Conservation (phyloP, 768 basidiomycete species). For the Ramaria sp. region DNA sequence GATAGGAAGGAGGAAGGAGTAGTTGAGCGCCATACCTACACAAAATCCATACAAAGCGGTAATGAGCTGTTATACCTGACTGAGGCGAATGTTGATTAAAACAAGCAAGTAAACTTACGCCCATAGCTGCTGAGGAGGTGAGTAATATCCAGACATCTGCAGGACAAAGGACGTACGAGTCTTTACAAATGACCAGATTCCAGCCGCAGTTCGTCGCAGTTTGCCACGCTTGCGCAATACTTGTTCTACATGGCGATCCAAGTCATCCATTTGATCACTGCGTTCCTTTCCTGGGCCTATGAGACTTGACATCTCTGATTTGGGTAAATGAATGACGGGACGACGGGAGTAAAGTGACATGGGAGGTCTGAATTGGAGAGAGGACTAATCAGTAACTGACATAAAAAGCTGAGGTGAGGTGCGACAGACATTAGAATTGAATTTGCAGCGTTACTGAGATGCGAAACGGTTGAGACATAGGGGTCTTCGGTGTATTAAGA, state of each 20-base stretch:
- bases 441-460: conserved; percentile 71
- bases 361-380: conserved; percentile 40
- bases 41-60: conserved; percentile 70
- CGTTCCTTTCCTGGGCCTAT: conserved; percentile 20
- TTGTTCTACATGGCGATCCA: conserved; percentile 74
- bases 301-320: conserved; percentile 12
- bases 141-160: background rate
- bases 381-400: conserved; percentile 1
- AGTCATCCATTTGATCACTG: conserved; percentile 30
- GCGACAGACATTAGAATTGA: conserved; percentile 52
- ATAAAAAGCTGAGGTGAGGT: background rate
- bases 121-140: conserved; percentile 38
- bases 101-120: conserved; percentile 31
- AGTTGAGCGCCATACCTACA: conserved; percentile 36
- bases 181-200: conserved; percentile 75
- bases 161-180: conserved; percentile 43
- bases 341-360: conserved; percentile 58
- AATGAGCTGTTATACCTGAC: conserved; percentile 31
- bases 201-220: conserved; percentile 43
- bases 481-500: conserved; percentile 35
- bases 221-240: conserved; percentile 53
- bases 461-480: conserved; percentile 63
- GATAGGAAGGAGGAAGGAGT: background rate
- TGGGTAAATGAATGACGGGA: conserved; percentile 51
- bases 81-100: conserved; percentile 4